Conservation (phyloP, 2,329 filamentous ascomycete species). For the Aspergillus fischeri region DNA sequence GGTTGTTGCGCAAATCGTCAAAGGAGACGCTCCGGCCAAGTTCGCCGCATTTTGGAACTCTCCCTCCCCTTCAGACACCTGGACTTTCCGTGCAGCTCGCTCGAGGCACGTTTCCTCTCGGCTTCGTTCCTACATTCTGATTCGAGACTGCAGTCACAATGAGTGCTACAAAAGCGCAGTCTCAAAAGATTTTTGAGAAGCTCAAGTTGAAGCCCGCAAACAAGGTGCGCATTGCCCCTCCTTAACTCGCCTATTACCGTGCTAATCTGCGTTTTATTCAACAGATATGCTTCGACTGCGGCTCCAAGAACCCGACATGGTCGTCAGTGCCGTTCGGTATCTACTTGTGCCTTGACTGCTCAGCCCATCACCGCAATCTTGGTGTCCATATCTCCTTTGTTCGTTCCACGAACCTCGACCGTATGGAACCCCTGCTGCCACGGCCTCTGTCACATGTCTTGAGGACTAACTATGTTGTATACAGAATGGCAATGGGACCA, state of each 20-base stretch:
- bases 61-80: conserved; percentile 7
- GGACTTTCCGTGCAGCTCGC: conserved; percentile 2
- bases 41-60: conserved; percentile 27
- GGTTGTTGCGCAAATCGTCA: conserved; percentile 16
- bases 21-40: conserved; percentile 31
- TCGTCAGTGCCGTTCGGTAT: conserved; percentile 96
- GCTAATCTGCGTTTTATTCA: conserved; percentile 13
- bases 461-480: conserved; percentile 18
- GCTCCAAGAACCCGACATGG: conserved; percentile 97
- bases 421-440: conserved; percentile 55
- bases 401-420: conserved; percentile 94
- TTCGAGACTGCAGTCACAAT: conserved; percentile 35
- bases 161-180: conserved; percentile 86
- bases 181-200: conserved; percentile 96
- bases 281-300: conserved; percentile 96
- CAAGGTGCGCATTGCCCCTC: conserved; percentile 61
- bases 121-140: conserved; percentile 4
- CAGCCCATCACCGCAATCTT: conserved; percentile 92
- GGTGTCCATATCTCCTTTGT: conserved; percentile 99
- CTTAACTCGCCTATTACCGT: conserved; percentile 9
- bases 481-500: conserved; percentile 98
- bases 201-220: conserved; percentile 91
- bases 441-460: neutral
- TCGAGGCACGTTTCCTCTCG: neutral
- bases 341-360: conserved; percentile 97